These are phyloP conservation scores for Hypoxylon sp. DNA, from an alignment of 2,329 filamentous ascomycete genomes.

Conservation along the genomic window DNA sequence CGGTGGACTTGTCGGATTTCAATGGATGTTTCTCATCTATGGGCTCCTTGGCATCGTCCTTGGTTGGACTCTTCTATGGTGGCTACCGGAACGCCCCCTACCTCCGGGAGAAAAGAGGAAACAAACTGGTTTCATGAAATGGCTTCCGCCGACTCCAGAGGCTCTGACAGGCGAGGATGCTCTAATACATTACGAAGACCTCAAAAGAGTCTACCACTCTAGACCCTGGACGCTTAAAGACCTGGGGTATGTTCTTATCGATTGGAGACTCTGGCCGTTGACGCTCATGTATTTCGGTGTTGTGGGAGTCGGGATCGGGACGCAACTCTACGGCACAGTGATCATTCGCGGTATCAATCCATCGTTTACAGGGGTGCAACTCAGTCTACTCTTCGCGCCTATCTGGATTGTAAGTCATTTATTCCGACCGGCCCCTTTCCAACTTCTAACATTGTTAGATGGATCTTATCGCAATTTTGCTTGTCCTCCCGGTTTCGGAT, in stretches of 20 bases:
- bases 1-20: conserved; percentile 83
- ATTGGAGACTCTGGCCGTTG: conserved; percentile 91
- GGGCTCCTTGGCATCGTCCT: conserved; percentile 81
- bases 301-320: conserved; percentile 91
- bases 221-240: conserved; percentile 81
- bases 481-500: conserved; percentile 88
- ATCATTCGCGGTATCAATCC: conserved; percentile 87
- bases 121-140: conserved; percentile 69
- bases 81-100: conserved; percentile 87
- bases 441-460: conserved; percentile 65
- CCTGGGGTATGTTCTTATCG: conserved; percentile 77
- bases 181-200: conserved; percentile 84
- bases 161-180: conserved; percentile 84
- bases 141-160: conserved; percentile 77
- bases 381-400: conserved; percentile 88
- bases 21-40: conserved; percentile 94
- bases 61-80: conserved; percentile 84
- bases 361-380: conserved; percentile 77
- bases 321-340: conserved; percentile 88
- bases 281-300: conserved; percentile 95
- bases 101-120: conserved; percentile 75
- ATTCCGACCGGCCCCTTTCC: conserved; percentile 17
- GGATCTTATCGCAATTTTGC: conserved; percentile 88
- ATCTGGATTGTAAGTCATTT: conserved; percentile 84
- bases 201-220: conserved; percentile 84